Evolutionary conservation across 2,329 filamentous ascomycete genomes (phyloP).

Genomic region (Cladosporium sp.): DNA sequence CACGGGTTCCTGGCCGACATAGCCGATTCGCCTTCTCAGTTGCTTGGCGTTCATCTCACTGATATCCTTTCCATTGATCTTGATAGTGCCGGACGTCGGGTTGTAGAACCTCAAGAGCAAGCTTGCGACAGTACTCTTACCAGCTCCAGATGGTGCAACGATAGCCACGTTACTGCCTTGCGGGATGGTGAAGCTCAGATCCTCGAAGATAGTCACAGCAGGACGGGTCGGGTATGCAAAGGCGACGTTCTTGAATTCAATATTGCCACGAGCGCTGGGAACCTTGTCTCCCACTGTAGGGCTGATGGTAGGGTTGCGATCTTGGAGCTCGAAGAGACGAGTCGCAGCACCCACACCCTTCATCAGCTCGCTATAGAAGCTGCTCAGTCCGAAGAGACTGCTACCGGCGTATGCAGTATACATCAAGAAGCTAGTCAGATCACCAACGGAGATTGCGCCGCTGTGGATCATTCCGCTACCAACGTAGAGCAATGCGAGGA

Average conservation of each 20-base stretch:
- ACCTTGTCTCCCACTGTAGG: slow-evolving; percentile 80
- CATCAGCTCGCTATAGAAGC: slow-evolving; percentile 98
- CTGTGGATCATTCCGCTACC: slow-evolving; percentile 87
- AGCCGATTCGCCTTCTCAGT: slow-evolving; percentile 84
- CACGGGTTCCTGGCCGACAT: slow-evolving; percentile 94
- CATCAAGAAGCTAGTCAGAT: slow-evolving; percentile 96
- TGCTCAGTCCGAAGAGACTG: slow-evolving; percentile 88
- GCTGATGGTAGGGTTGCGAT: slow-evolving; percentile 82
- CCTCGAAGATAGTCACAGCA: slow-evolving; percentile 86
- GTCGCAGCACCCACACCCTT: slow-evolving; percentile 98
- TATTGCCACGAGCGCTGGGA: slow-evolving; percentile 79
- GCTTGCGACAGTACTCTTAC: slow-evolving; percentile 94
- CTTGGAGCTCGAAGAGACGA: slow-evolving; percentile 91
- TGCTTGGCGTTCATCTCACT: slow-evolving; percentile 89
- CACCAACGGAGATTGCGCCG: slow-evolving; percentile 84
- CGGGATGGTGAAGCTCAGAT: slow-evolving; percentile 85
- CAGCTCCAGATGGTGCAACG: slow-evolving; percentile 91
- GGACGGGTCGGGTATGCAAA: slow-evolving; percentile 95
- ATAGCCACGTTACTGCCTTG: slow-evolving; percentile 94
- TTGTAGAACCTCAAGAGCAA: slow-evolving; percentile 89
- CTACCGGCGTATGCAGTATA: slow-evolving; percentile 87
- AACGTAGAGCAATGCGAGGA: slow-evolving; percentile 83
- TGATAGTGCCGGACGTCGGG: slow-evolving; percentile 73
- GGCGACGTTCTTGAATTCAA: slow-evolving; percentile 79
- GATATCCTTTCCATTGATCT: slow-evolving; percentile 82